Evolutionary conservation across 177 flowering plant species (phyloP).

Genomic region (Telopea speciosissima): DNA sequence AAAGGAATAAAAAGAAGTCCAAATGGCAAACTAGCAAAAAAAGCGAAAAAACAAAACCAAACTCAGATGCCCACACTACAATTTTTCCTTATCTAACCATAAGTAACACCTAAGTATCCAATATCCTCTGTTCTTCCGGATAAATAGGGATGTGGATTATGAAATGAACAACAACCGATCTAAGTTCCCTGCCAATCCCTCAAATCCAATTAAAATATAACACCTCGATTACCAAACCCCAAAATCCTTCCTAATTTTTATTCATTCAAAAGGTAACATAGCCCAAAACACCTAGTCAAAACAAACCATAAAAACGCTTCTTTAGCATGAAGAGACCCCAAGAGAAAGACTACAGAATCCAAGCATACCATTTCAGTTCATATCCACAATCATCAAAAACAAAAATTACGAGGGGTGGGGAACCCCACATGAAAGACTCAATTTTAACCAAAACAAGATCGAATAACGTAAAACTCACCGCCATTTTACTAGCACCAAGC

Average conservation of each 20-base stretch:
- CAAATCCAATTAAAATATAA: neutral
- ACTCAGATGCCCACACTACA: neutral
- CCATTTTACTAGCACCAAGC: neutral
- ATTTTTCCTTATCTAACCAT: neutral
- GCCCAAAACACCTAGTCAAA: neutral
- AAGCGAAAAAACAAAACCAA: neutral
- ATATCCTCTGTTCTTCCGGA: neutral
- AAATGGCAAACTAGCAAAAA: neutral
- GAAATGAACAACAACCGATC: neutral
- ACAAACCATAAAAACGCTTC: neutral
- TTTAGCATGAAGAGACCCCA: neutral
- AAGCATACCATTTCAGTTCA: neutral
- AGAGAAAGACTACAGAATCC: neutral
- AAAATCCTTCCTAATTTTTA: neutral
- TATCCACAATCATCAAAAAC: neutral
- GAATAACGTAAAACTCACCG: neutral
- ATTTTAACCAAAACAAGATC: neutral
- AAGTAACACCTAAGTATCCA: neutral
- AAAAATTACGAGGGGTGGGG: neutral
- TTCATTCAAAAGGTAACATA: neutral
- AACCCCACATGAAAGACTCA: neutral
- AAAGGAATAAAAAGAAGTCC: neutral
- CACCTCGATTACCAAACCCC: neutral
- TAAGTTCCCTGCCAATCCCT: neutral
- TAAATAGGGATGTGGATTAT: neutral